Conservation (phyloP, 768 basidiomycete genomes). For the Coprinopsis marcescibilis region DNA sequence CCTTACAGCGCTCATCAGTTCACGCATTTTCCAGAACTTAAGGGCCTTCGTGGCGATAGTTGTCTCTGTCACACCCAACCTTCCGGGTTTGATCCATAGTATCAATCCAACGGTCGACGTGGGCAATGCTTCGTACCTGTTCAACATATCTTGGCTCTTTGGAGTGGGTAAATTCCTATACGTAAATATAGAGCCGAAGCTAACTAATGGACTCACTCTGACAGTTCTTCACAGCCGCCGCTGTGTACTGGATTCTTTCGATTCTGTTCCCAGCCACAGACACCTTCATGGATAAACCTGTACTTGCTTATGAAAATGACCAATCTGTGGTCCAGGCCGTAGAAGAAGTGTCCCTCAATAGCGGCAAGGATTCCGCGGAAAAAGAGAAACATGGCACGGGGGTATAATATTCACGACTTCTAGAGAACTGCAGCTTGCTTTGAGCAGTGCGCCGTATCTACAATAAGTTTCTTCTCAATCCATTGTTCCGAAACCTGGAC, state of each 20-base stretch:
- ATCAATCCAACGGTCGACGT: conserved; percentile 64
- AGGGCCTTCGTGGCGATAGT: conserved; percentile 66
- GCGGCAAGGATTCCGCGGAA: background rate
- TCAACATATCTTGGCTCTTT: conserved; percentile 72
- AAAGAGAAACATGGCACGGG: background rate
- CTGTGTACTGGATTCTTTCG: conserved; percentile 33
- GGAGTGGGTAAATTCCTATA: conserved; percentile 43
- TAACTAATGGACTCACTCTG: no score
- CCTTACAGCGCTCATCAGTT: background rate
- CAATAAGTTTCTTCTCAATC: no score
- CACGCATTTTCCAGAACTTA: conserved; percentile 57
- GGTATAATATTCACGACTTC: no score
- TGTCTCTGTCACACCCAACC: conserved; percentile 58
- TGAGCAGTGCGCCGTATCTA: no score
- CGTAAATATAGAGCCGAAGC: no score
- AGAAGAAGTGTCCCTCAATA: background rate
- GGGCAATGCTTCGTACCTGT: conserved; percentile 51
- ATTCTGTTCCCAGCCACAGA: conserved; percentile 34
- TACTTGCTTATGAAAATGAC: conserved; percentile 27
- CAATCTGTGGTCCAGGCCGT: background rate
- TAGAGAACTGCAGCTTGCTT: no score
- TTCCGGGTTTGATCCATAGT: conserved; percentile 74
- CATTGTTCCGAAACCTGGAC: no score
- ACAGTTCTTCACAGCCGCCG: conserved; percentile 34
- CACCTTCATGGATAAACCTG: conserved; percentile 32